Base-by-base conservation (phyloP, 73 alveolate species). In the Paramecium sexaurelia region DNA sequence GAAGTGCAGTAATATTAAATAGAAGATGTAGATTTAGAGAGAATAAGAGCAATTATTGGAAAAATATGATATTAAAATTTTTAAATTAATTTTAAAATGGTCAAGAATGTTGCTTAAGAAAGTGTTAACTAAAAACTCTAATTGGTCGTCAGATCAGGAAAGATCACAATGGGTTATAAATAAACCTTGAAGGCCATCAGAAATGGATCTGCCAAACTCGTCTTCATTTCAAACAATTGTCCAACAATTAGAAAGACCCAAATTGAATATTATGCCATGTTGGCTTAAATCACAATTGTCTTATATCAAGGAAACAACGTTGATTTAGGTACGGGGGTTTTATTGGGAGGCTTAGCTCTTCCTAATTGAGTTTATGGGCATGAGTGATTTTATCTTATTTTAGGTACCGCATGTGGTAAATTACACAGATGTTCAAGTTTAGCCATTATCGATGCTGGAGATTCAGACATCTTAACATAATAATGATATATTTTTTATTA, bases 211-310 rank as follows among this genome's bases (percentile, higher is more conserved):
- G 96, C 97, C 56, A 92, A 93, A 92, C 93, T 97, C 73, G 97
- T 97, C 35, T 92, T 97, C 94, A 98, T 98, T 55, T 93, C 99
- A 85, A 97, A 98, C 97, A 98, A 98, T 93, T 96, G 99, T 97
- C 99, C 99, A 15, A 96, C 99, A 92, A 93, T 98, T 89, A 97
- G 99, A 92, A 98, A 98, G 97, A 97, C 99, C 33, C 99, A 98
- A 93, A 96, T 98, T 19, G 99, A 98, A 92, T 98, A 98, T 97
- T 98, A 98, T 94, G 99, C 99, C 67, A 95, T 96, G 97, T 98
- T 98, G 94, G 97, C 99, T 41, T 35, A 92, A 35, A 84, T 91
- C 85, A 82, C 87, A 35, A 88, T 93, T 39, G 98, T 97, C 93
- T 98, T 97, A 94, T 96, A 93, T 95, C 95, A 89, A 51, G 99